Conservation (phyloP, 2,329 filamentous ascomycete species). For the Aspergillus proliferans region DNA sequence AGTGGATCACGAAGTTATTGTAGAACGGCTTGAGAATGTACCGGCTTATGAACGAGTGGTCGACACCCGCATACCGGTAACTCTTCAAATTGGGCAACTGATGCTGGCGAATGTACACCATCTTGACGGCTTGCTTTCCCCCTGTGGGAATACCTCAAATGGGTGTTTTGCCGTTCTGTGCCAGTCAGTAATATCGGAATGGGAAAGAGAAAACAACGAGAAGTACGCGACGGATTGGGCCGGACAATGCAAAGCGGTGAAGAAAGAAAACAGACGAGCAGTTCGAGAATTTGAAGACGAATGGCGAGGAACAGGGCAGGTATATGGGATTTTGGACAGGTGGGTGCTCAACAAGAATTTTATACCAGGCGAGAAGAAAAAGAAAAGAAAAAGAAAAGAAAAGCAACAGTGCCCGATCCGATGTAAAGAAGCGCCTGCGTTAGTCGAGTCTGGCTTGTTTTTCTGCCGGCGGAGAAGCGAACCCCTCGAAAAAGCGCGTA, state of each 20-base stretch:
- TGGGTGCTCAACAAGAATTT: neutral
- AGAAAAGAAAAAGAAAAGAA: neutral
- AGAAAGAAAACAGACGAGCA: too few species aligned
- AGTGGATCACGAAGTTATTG: slow-evolving; percentile 85
- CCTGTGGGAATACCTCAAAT: too few species aligned
- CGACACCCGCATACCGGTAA: slow-evolving; percentile 93
- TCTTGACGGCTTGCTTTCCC: slow-evolving; percentile 35
- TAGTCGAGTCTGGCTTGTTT: slow-evolving; percentile 10
- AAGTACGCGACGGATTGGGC: too few species aligned
- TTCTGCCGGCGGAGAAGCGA: slow-evolving; percentile 17
- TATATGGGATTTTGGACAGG: neutral
- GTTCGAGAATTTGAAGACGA: slow-evolving; percentile 1
- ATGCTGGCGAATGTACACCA: slow-evolving; percentile 94
- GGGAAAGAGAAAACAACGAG: neutral
- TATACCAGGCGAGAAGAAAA: neutral
- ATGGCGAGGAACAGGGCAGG: neutral
- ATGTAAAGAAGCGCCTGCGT: neutral
- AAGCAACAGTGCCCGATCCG: neutral
- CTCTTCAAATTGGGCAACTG: slow-evolving; percentile 80
- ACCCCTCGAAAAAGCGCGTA: neutral
- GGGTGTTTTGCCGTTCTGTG: too few species aligned
- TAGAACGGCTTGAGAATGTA: slow-evolving; percentile 98
- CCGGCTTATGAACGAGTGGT: slow-evolving; percentile 81
- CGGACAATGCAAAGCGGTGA: too few species aligned
- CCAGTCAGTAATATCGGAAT: neutral